These are phyloP conservation scores for Batkoa obscura DNA, from an alignment of 371 early-diverging fungal genomes.

Conservation along the genomic window DNA sequence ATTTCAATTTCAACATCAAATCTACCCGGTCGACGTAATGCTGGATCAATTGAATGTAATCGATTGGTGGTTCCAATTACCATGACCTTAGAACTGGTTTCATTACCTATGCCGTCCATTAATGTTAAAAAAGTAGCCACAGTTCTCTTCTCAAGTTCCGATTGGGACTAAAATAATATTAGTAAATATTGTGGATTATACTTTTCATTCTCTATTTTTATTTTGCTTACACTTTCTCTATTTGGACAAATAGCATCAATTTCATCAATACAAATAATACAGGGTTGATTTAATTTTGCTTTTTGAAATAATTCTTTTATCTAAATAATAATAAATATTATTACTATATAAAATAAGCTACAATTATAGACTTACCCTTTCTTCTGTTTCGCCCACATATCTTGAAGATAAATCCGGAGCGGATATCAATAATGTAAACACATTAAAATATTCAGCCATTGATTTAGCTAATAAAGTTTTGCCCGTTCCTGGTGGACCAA, in stretches of 20 bases:
- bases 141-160: conserved; percentile 67
- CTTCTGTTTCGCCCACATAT: conserved; percentile 93
- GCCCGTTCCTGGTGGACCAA: conserved; percentile 97
- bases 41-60: conserved; percentile 83
- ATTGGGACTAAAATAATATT: conserved; percentile 22
- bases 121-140: conserved; percentile 93
- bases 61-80: conserved; percentile 97
- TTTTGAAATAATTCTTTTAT: conserved; percentile 62
- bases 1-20: conserved; percentile 93
- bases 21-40: conserved; percentile 92
- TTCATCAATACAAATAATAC: conserved; percentile 97
- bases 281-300: conserved; percentile 65
- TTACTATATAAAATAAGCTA: background rate
- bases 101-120: conserved; percentile 74
- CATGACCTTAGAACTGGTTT: conserved; percentile 23
- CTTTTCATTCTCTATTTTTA: too few relatives aligned
- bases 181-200: background rate
- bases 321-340: conserved; percentile 10
- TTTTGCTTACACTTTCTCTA: conserved; percentile 43
- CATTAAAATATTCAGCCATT: conserved; percentile 65
- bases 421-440: conserved; percentile 70
- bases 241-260: conserved; percentile 92
- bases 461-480: conserved; percentile 89
- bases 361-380: conserved; percentile 26
- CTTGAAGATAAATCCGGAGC: conserved; percentile 92